Evolutionary conservation across 129 eudicot species (phyloP).

Genomic region (Apium graveolens): DNA sequence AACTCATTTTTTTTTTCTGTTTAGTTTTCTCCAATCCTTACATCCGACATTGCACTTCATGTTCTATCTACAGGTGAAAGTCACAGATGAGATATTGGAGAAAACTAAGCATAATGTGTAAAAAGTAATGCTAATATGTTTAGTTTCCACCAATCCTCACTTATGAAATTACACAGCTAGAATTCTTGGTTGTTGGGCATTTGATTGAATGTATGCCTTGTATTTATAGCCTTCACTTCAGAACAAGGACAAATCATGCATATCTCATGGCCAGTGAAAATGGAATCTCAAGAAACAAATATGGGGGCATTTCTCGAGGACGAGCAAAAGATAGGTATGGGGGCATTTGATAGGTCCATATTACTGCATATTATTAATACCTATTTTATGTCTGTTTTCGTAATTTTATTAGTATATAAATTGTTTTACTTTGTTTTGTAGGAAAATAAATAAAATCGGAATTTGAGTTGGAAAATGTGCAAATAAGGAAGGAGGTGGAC

Average conservation of each 20-base stretch:
- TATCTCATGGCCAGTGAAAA: background rate
- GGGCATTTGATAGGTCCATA: too few relatives aligned
- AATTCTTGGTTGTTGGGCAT: background rate
- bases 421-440: too few relatives aligned
- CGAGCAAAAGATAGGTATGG: too few relatives aligned
- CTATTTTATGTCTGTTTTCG: too few relatives aligned
- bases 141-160: background rate
- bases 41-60: background rate
- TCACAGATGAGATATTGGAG: slow-evolving; percentile 6
- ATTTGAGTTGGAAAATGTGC: too few relatives aligned
- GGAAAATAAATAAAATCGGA: too few relatives aligned
- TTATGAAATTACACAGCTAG: background rate
- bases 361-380: too few relatives aligned
- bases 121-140: background rate
- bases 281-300: background rate
- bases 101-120: background rate
- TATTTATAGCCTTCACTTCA: background rate
- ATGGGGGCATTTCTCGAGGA: too few relatives aligned
- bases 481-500: too few relatives aligned
- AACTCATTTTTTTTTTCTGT: background rate
- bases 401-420: too few relatives aligned
- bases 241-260: background rate
- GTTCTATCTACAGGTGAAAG: background rate
- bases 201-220: background rate
- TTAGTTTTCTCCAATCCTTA: slow-evolving; percentile 4